A percentile compares a stretch with the other conserved stretches of the same genome.
Conservation (phyloP, 345 rosid species). For the Eucalyptus tenuipes region DNA sequence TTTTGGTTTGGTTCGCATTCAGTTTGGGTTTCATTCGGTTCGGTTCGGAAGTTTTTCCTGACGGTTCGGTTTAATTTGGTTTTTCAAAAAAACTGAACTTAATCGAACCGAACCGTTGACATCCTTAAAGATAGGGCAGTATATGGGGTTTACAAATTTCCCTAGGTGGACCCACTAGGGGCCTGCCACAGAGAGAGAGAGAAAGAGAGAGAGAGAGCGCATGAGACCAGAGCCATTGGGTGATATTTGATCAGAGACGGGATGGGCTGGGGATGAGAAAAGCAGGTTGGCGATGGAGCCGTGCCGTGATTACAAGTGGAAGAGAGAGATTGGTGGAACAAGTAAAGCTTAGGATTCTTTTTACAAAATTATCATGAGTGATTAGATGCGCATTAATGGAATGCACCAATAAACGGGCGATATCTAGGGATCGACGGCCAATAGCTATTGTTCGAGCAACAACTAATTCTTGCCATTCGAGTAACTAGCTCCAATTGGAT, state of each 20-base stretch:
- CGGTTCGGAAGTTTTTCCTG: too few relatives aligned
- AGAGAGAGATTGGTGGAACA: not conserved
- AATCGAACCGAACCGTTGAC: too few relatives aligned
- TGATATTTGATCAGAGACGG: not conserved
- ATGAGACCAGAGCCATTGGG: not conserved
- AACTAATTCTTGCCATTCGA: not conserved
- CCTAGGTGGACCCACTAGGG: not conserved
- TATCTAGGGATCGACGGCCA: not conserved
- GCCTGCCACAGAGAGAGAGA: not conserved
- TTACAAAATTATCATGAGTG: not conserved
- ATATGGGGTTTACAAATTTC: not conserved
- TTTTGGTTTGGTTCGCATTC: too few relatives aligned
- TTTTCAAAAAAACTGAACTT: too few relatives aligned
- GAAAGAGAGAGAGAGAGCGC: not conserved
- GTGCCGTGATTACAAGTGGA: not conserved
- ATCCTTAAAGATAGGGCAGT: rapidly evolving
- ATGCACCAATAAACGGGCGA: not conserved
- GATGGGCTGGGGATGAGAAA: not conserved
- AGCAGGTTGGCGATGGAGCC: not conserved
- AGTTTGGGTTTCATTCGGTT: too few relatives aligned
- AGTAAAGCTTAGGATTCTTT: not conserved
- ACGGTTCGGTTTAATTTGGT: too few relatives aligned
- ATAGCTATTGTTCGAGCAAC: not conserved
- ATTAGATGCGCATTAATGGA: not conserved
- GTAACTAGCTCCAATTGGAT: not conserved